A percentile compares a stretch with the other conserved stretches of the same genome.
Conservation (phyloP, 2,329 filamentous ascomycete genomes). For the Beauveria rudraprayagi region DNA sequence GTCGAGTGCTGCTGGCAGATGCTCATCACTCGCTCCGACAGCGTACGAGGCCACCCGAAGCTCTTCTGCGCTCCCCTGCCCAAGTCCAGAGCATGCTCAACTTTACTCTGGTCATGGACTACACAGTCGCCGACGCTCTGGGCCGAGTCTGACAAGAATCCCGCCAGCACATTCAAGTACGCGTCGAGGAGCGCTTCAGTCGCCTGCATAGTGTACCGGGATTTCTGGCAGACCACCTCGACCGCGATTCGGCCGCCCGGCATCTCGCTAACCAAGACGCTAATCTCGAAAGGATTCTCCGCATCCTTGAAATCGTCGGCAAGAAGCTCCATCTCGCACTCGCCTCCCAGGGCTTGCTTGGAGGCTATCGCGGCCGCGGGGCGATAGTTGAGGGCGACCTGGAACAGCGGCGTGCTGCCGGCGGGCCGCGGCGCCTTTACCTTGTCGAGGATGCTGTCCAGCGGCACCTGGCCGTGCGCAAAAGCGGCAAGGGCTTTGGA, state of each 20-base stretch:
- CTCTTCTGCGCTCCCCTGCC: not conserved
- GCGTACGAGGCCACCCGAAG: not conserved
- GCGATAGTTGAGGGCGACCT: slow-evolving; percentile 30
- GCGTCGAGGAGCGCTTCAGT: not conserved
- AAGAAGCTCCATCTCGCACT: not conserved
- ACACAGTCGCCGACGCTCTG: not conserved
- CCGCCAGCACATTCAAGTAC: not conserved
- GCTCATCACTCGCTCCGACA: not conserved
- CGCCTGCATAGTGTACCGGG: not conserved
- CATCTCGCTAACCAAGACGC: not conserved
- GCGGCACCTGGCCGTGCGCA: slow-evolving; percentile 36
- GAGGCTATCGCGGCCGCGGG: not conserved
- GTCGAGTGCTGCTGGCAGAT: not conserved
- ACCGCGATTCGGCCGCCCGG: not conserved
- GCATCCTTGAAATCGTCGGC: not conserved
- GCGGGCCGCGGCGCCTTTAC: slow-evolving; percentile 32
- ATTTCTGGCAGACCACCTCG: not conserved
- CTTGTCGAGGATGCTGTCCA: slow-evolving; percentile 38
- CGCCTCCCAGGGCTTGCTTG: not conserved
- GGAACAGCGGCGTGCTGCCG: slow-evolving; percentile 38
- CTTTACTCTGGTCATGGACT: not conserved
- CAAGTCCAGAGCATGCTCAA: not conserved
- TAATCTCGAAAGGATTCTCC: not conserved
- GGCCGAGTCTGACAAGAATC: not conserved
- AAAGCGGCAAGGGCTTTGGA: slow-evolving; percentile 29